Conservation (phyloP, 2,329 filamentous ascomycete genomes). For the Pestalotiopsis sp. region DNA sequence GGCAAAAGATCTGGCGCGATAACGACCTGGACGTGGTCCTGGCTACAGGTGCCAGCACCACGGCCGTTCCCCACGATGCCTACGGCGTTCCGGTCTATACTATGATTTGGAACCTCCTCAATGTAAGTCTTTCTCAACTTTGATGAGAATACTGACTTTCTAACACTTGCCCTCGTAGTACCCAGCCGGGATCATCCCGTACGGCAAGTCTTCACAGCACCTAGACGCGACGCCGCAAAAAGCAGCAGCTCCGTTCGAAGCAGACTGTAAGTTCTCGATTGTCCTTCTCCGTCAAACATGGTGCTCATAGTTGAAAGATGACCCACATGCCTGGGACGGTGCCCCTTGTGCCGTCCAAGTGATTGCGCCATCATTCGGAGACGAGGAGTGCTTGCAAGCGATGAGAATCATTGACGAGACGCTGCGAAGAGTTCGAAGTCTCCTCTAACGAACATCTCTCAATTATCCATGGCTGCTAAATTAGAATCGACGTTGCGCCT, state of each 20-base stretch:
- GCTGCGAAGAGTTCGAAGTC: background rate
- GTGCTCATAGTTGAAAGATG: slow-evolving; percentile 32
- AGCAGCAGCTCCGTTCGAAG: slow-evolving; percentile 26
- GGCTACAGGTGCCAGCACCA: slow-evolving; percentile 49
- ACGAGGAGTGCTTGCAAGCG: slow-evolving; percentile 45
- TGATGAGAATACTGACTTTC: background rate
- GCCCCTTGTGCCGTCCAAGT: slow-evolving; percentile 50
- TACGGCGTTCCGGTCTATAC: slow-evolving; percentile 51
- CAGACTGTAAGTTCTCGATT: slow-evolving; percentile 34
- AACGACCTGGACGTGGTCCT: slow-evolving; percentile 52
- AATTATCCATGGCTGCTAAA: no score
- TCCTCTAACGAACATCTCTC: no score
- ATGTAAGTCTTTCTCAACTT: slow-evolving; percentile 39
- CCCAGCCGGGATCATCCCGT: slow-evolving; percentile 52
- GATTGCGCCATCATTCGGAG: slow-evolving; percentile 45
- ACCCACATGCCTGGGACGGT: slow-evolving; percentile 41
- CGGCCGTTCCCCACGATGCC: slow-evolving; percentile 53
- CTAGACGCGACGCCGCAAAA: slow-evolving; percentile 37
- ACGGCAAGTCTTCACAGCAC: slow-evolving; percentile 41
- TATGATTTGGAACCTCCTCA: slow-evolving; percentile 51
- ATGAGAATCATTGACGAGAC: slow-evolving; percentile 31
- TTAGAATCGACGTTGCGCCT: no score
- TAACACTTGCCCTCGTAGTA: slow-evolving; percentile 35
- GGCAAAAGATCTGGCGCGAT: slow-evolving; percentile 42
- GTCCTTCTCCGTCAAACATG: background rate